Evolutionary conservation across 768 basidiomycete genomes (phyloP), one percentile per base, ranked within the genome.

Genomic region (Gautieria morchelliformis): DNA sequence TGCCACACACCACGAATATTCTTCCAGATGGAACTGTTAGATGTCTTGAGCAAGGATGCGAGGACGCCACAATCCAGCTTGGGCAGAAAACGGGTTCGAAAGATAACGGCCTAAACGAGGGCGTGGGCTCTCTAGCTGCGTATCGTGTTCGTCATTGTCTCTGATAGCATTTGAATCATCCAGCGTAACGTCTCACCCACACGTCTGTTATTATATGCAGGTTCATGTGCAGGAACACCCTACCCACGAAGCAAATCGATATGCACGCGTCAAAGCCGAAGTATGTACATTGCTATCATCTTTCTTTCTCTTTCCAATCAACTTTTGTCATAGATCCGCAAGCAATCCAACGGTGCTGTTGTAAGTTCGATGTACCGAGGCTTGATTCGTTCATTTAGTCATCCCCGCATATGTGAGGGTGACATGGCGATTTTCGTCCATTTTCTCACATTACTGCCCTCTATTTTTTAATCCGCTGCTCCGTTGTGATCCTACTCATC

Each of bases 1-100:
- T 32, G 14, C 30, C 11, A 14, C 4, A 27, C n/a, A 14, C 39
- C 51, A 49, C 30, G 42, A 47, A 10, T 42, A 56, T 41, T 59
- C 40, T 17, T 20, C 41, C 40, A 82, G 80, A 67, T 62, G 79
- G 78, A 19, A 59, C 60, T 17, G 63, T 76, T 17, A 69, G 66
- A 8, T 81, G 80, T 59, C 64, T 77, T n/a, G 77, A 81, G 63
- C 62, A 70, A n/a, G 73, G 72, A 7, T 82, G 80, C 62, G 63
- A 70, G 20, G 50, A 39, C 44, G 53, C 65, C 42, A 45, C 58
- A 15, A 70, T 81, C 27, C 49, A 66, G 4, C 68, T 81, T 37
- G 60, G 58, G 5, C 59, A 61, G 37, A 70, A 71, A 52, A 47
- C 62, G 17, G 66, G 63, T 32, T 59, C 59, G 1, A 56, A 61